Evolutionary conservation across 2,329 filamentous ascomycete genomes (phyloP), one percentile per base, ranked within the genome.

Genomic region (Peltaster fructicola): DNA sequence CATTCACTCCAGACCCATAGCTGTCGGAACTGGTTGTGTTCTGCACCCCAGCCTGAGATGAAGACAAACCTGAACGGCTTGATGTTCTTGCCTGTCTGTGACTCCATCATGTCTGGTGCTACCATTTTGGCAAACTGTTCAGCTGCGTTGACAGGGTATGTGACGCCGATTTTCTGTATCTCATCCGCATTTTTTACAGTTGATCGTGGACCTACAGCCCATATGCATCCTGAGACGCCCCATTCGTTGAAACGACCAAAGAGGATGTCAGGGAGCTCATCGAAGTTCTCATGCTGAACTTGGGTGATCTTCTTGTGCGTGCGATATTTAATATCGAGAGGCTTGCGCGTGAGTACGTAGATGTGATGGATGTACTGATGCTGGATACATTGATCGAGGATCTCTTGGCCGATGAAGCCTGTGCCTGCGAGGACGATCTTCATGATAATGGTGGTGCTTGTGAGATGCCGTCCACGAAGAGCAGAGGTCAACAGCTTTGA

Each of bases 341-440:
- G 39, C 13, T 40, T 39, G 18, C 47, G 43, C 14, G 39, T 41
- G 8, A 50, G 33, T 37, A 39, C 37, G 38, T 44, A 46, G 33
- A 49, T 34, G 35, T 47, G 42, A 3, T 55, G 59, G 45, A 73
- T 63, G 36, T 48, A 47, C 10, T 55, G 47, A 39, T 61, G 52
- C 4, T 32, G 34, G 26, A 73, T 54, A 38, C 59, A 63, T 35
- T 62, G 56, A 6, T 49, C 43, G 25, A 72, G 53, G 15, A 69
- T 53, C 37, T 63, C 60, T 15, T 48, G 39, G 27, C 68, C 68
- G 28, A 69, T 56, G 37, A 59, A 58, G 34, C 68, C 68, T n/a
- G 65, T 73, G 23, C 68, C 68, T 5, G 62, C 57, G 17, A 73
- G 49, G 30, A 73, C 59, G 37, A 72, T 50, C 40, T 71, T 69